Base-by-base conservation (phyloP, 2,329 filamentous ascomycete species). In the Aspergillus caelatus region DNA sequence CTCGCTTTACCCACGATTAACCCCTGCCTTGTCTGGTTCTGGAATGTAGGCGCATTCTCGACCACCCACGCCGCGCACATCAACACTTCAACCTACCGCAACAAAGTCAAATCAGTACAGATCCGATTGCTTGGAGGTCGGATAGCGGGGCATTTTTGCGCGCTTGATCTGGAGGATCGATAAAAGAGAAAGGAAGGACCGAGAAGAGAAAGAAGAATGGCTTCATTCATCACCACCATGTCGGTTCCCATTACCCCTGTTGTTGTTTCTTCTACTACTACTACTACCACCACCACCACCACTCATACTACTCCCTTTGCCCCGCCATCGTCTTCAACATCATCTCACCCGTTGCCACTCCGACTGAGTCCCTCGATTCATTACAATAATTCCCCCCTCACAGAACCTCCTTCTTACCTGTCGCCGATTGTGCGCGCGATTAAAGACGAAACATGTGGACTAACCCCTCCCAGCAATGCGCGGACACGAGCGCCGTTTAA, bases 401-500 rank as follows among this genome's bases (percentile, higher is more conserved):
- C 68, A 34, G 73, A 75, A 61, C 71, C 74, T 39, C 74, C 78
- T 65, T 79, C 71, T 65, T 76, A 77, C 58, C 64, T 76, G 5
- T 78, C 76, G n/a, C 73, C 76, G 4, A 71, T 72, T 57, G 70
- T 77, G 65, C 69, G 72, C 70, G 70, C 73, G 54, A 67, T 78
- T 65, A 74, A 78, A 74, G 70, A 78, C 74, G 78, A 70, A 67
- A 72, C 62, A 58, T 71, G 70, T 77, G 75, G 76, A 77, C 77
- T 77, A 70, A 81, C 78, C 68, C 72, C 71, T 70, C 74, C 72
- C 75, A 95, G 92, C 71, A 95, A 95, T 82, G 90, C 93, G 78
- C 91, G 93, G 74, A 93, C 92, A 70, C 89, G 92, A 79, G 93
- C 92, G 74, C 92, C 95, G 70, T 98, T 98, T 84, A 93, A 94